A percentile compares a stretch with the other conserved stretches of the same genome.
Conservation (phyloP, 2,329 filamentous ascomycete species). For the Beauveria asiatica region DNA sequence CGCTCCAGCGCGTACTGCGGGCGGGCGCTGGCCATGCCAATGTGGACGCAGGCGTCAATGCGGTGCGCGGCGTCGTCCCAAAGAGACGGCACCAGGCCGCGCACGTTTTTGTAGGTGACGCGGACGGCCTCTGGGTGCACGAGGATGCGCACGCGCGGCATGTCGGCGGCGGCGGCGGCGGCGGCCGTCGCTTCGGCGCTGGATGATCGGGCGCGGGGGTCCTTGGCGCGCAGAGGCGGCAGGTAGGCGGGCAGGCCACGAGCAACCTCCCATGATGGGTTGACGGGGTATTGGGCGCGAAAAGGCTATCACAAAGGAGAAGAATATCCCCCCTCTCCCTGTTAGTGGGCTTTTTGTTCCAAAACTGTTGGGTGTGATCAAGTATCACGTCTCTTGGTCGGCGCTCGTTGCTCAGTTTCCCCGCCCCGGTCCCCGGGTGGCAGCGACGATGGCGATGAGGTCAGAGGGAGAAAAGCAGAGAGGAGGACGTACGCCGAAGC, state of each 20-base stretch:
- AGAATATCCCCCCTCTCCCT: neutral
- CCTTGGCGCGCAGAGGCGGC: conserved; percentile 39
- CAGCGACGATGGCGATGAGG: neutral
- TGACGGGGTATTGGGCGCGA: conserved; percentile 59
- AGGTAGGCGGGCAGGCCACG: conserved; percentile 57
- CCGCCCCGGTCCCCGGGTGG: neutral
- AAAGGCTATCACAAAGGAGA: conserved; percentile 52
- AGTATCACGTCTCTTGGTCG: neutral
- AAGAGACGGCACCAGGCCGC: conserved; percentile 53
- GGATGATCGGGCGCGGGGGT: conserved; percentile 20
- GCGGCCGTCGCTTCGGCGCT: no score
- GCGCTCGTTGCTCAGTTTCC: neutral
- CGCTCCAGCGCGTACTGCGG: conserved; percentile 63
- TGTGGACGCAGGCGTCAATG: conserved; percentile 64
- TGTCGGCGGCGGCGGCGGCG: conserved; percentile 17
- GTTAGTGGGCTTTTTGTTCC: neutral
- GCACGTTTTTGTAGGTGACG: conserved; percentile 62
- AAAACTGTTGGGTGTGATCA: no score
- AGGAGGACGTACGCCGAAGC: conserved; percentile 45
- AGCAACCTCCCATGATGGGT: conserved; percentile 76
- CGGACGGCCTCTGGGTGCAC: conserved; percentile 59
- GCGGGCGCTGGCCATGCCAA: conserved; percentile 66
- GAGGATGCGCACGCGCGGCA: conserved; percentile 50
- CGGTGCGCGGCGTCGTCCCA: conserved; percentile 37
- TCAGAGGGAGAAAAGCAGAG: neutral